Evolutionary conservation across 768 basidiomycete genomes (phyloP), one percentile per base, ranked within the genome.

Genomic region (Suillus americanus): DNA sequence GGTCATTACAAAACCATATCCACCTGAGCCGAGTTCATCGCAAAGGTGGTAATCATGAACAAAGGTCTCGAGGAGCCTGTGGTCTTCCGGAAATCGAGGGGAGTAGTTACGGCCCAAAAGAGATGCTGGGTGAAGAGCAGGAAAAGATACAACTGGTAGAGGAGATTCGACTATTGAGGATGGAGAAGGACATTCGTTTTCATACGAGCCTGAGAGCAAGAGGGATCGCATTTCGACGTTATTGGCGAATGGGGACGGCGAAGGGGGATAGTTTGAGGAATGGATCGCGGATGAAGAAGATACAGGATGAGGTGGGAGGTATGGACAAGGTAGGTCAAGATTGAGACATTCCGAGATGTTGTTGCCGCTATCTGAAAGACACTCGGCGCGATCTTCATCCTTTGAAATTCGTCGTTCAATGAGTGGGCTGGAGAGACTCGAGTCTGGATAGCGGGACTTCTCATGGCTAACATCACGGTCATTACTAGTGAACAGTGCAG

Each of bases 1-100:
- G 3, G 91, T 90, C 85, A 97, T 92, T 33, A 98, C 96, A 74
- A 98, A 97, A 2, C 95, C 95, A 73, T 95, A 98, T 20, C 95
- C 95, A 51, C 96, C 96, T 12, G 89, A 88, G 48, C 96, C 96
- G 30, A 98, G 82, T 73, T 93, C 89, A 68, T 91, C 91, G 43
- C 83, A 85, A 28, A 92, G 85, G 43, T 79, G 73, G 70, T 92
- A 94, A 55, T 71, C 72, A 48, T 77, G 79, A 56, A 85, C 85
- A 69, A 94, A 94, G 51, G 80, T 78, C 7, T 81, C 71, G 69
- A 88, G 81, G 55, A 94, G 83, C 41, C 72, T 71, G 74, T 94
- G 91, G 1, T 82, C 83, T 5, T 73, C 69, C 1, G 88, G 86
- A 70, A 94, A 93, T 25, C 82, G 82, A 38, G 76, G 77, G 16